Base-by-base conservation (phyloP, 768 basidiomycete genomes). In the Hygrophorus pudorinus region DNA sequence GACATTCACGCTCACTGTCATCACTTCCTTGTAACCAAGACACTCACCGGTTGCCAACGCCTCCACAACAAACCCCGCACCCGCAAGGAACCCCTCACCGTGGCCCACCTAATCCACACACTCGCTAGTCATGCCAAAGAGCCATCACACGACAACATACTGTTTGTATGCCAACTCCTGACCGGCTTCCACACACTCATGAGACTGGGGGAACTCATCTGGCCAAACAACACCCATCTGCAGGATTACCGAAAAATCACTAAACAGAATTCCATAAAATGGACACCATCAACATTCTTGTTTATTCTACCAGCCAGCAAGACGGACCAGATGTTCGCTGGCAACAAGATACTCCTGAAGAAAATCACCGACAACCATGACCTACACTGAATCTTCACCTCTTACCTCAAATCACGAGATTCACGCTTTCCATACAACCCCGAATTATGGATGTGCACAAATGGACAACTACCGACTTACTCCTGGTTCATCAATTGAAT, bases 401-500 rank as follows among this genome's bases (percentile, higher is more conserved):
- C 37, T 5, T 67, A 67, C 43, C 38, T 69, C 2, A 0, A 5
- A 0, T 45, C 41, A 3, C 57, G 62, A 1, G 62, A 67, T 44
- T 10, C 11, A 0, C 48, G 47, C 0, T 59, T 58, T 35, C 57
- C 53, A 1, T 51, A 57, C 33, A 52, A 55, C 10, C 56, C 60
- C 0, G 52, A 53, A 3, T 61, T 73, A 0, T 71, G 61, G 62
- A 33, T 72, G 2, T 48, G 51, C 8, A 10, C 14, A 0, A 32
- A 59, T 20, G 64, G 70, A 0, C 8, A 44, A 1, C 41, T 65
- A 0, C 71, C 68, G 0, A 65, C 57, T 0, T 51, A 59, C 0
- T 16, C 44, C 0, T 73, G 67, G 63, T 70, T 70, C 51, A 51
- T 60, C 0, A 8, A 9, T 0, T 55, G 60, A 2, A 45, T 72